phyloP scores from a whole-genome alignment of 2,329 filamentous ascomycete species.

The Botryotinia convoluta region DNA sequence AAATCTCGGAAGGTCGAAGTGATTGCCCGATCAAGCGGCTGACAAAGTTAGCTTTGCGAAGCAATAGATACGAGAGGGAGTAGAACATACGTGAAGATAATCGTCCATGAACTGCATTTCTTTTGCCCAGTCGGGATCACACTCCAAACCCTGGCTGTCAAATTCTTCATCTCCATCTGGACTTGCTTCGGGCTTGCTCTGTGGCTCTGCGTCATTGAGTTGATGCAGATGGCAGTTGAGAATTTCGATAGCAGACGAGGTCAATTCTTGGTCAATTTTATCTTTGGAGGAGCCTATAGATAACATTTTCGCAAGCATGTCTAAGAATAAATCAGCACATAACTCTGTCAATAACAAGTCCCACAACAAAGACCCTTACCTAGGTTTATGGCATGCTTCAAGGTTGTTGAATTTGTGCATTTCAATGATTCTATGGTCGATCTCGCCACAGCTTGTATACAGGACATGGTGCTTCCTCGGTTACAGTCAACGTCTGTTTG shows the following conservation, averaged over 20 bases:
- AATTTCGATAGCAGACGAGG: constrained; percentile 11
- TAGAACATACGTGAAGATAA: constrained; percentile 25
- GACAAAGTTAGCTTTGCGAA: constrained; percentile 21
- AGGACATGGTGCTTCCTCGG: constrained; percentile 28
- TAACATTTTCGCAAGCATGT: constrained; percentile 18
- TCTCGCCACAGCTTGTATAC: constrained; percentile 23
- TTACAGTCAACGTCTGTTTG: constrained; percentile 25
- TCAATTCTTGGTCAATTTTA: constrained; percentile 14
- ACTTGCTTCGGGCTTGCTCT: constrained; percentile 22
- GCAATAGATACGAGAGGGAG: background rate
- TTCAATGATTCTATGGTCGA: constrained; percentile 25
- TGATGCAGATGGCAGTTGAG: background rate
- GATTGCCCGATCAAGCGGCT: constrained; percentile 29
- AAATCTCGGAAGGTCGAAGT: constrained; percentile 22
- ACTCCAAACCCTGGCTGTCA: constrained; percentile 31
- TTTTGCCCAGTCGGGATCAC: constrained; percentile 27
- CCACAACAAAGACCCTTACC: constrained; percentile 24
- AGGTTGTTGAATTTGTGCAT: constrained; percentile 24
- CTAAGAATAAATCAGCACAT: constrained; percentile 16
- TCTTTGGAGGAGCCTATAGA: constrained; percentile 12
- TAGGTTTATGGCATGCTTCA: constrained; percentile 28
- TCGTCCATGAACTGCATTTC: constrained; percentile 31
- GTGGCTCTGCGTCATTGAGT: background rate
- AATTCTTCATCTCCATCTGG: constrained; percentile 26
- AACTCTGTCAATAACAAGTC: background rate